Conservation (phyloP, 768 basidiomycete species). For the Mycena kentingensis region DNA sequence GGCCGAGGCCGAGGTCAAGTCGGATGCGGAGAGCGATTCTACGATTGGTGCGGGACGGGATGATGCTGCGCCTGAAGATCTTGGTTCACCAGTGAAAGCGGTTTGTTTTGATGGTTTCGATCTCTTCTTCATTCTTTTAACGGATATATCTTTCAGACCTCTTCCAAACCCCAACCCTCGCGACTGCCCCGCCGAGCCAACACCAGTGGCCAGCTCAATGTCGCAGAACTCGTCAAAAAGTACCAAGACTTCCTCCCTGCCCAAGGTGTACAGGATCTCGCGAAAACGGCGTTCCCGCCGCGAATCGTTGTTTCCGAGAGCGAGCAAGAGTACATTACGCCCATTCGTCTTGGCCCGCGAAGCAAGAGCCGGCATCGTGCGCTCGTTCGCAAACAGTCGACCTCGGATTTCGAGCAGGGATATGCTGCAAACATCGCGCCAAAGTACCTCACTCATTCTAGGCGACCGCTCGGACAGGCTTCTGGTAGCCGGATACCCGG, state of each 20-base stretch:
- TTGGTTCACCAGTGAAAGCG: constrained; percentile 21
- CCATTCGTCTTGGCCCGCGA: constrained; percentile 43
- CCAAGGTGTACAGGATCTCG: constrained; percentile 69
- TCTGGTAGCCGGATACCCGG: constrained; percentile 54
- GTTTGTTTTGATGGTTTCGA: constrained; percentile 30
- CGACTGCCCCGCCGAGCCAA: constrained; percentile 62
- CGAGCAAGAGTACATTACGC: constrained; percentile 64
- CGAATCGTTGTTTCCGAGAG: constrained; percentile 71
- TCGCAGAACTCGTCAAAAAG: constrained; percentile 83
- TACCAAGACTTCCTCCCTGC: constrained; percentile 79
- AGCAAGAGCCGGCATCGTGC: constrained; percentile 54
- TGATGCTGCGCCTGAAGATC: constrained; percentile 24
- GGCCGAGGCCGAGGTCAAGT: constrained; percentile 33
- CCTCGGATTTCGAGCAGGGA: constrained; percentile 87
- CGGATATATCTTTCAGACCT: constrained; percentile 22
- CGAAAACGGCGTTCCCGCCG: constrained; percentile 70
- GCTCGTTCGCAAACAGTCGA: constrained; percentile 55
- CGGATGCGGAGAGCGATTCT: constrained; percentile 80
- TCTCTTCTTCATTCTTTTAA: neutral
- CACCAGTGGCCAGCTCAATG: constrained; percentile 62
- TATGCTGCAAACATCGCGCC: constrained; percentile 94
- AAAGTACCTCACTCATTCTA: constrained; percentile 60
- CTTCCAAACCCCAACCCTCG: constrained; percentile 37
- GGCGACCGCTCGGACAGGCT: constrained; percentile 44
- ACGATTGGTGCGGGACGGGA: constrained; percentile 68